These are phyloP conservation scores for Moringa oleifera DNA, from an alignment of 345 rosid genomes.

Conservation along the genomic window DNA sequence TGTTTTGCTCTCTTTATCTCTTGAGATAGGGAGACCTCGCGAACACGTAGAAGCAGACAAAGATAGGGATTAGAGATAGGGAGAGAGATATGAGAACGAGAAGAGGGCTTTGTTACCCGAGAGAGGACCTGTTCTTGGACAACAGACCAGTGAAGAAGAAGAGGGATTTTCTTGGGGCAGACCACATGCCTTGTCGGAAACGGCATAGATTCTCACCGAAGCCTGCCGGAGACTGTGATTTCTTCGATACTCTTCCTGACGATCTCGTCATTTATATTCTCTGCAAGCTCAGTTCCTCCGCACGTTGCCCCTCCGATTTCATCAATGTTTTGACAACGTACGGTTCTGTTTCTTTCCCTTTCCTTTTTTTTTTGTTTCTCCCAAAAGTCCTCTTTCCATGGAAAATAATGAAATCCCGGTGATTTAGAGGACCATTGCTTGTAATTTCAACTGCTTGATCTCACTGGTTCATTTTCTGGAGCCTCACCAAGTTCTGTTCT, in stretches of 20 bases:
- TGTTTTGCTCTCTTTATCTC: constrained; percentile 21
- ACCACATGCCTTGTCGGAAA: constrained; percentile 24
- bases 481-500: background rate
- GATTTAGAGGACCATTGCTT: background rate
- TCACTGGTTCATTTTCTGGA: background rate
- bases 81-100: constrained; percentile 44
- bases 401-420: too few relatives aligned
- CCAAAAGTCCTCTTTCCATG: too few relatives aligned
- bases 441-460: background rate
- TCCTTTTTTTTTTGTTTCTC: too few relatives aligned
- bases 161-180: constrained; percentile 22
- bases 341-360: constrained; percentile 9
- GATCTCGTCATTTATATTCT: constrained; percentile 72
- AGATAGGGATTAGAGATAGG: background rate
- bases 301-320: constrained; percentile 68
- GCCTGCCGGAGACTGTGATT: constrained; percentile 22
- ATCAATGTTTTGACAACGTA: constrained; percentile 67
- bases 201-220: constrained; percentile 32
- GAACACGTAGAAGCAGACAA: background rate
- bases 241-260: constrained; percentile 66
- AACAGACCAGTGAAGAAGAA: constrained; percentile 8
- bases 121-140: constrained; percentile 19
- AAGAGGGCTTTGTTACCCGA: constrained; percentile 46
- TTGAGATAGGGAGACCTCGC: constrained; percentile 16
- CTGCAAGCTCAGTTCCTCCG: constrained; percentile 51